phyloP scores from a whole-genome alignment of 2,329 filamentous ascomycete genomes.

The Talaromyces marneffei region DNA sequence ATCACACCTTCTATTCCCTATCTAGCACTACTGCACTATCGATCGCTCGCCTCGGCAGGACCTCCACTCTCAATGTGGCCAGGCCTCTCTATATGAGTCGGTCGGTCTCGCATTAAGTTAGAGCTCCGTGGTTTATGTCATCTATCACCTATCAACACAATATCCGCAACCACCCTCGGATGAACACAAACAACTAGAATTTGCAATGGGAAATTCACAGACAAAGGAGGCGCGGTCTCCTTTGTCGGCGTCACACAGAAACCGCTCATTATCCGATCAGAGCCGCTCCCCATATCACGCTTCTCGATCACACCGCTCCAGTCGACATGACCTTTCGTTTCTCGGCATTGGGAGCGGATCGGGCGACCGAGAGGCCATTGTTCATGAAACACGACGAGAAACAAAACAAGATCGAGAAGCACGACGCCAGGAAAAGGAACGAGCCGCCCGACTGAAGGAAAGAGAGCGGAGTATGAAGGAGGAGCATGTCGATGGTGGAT shows the following conservation, averaged over 20 bases:
- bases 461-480: slow-evolving; percentile 84
- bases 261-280: slow-evolving; percentile 26
- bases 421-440: slow-evolving; percentile 75
- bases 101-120: background rate
- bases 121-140: background rate
- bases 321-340: slow-evolving; percentile 55
- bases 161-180: background rate
- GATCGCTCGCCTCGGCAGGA: background rate
- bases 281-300: slow-evolving; percentile 28
- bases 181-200: background rate
- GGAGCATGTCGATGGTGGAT: slow-evolving; percentile 91
- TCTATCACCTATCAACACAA: background rate
- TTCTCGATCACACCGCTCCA: slow-evolving; percentile 47
- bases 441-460: slow-evolving; percentile 68
- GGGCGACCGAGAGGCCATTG: slow-evolving; percentile 46
- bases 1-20: background rate
- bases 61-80: background rate
- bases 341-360: slow-evolving; percentile 47
- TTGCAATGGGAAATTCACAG: slow-evolving; percentile 42
- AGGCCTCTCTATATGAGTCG: background rate
- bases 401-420: slow-evolving; percentile 89
- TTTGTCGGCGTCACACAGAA: slow-evolving; percentile 24
- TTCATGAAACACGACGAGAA: slow-evolving; percentile 63
- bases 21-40: background rate
- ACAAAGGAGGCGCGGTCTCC: slow-evolving; percentile 42